Conservation (phyloP, 805 yeast genomes). For the Zygosaccharomyces gambellarensis region DNA sequence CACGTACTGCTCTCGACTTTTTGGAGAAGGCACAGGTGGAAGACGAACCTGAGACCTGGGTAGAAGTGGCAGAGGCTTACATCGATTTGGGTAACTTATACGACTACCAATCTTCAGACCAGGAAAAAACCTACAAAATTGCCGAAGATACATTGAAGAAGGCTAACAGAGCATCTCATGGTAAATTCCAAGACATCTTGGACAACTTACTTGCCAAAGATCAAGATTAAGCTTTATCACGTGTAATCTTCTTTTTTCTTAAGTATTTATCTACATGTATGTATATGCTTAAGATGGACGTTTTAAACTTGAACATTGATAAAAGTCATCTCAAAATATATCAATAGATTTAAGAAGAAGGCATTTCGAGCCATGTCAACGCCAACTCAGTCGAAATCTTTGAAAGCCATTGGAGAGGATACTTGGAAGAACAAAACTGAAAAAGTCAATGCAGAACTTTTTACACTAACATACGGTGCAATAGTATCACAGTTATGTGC, state of each 20-base stretch:
- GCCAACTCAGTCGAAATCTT: constrained; percentile 20
- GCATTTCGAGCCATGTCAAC: constrained; percentile 7
- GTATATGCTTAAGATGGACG: not conserved
- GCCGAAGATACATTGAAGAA: constrained; percentile 66
- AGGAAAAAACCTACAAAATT: constrained; percentile 56
- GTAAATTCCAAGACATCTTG: constrained; percentile 61
- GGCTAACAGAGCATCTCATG: constrained; percentile 79
- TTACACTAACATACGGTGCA: constrained; percentile 93
- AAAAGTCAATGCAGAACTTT: constrained; percentile 86
- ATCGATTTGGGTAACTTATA: constrained; percentile 73
- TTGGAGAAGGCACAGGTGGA: constrained; percentile 57
- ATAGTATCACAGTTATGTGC: constrained; percentile 86
- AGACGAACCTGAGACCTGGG: constrained; percentile 79
- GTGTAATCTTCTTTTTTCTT: not conserved
- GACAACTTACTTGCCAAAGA: constrained; percentile 42
- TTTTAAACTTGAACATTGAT: not conserved
- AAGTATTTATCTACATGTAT: not conserved
- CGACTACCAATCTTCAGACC: constrained; percentile 61
- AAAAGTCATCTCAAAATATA: not conserved
- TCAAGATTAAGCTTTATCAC: constrained; percentile 3
- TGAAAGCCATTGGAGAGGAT: constrained; percentile 65
- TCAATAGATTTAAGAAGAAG: not conserved
- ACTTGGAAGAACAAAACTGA: constrained; percentile 86
- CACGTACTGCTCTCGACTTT: constrained; percentile 51
- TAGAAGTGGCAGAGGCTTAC: constrained; percentile 77